phyloP scores from a whole-genome alignment of 78 protist species.

The Dictyostelium purpureum region DNA sequence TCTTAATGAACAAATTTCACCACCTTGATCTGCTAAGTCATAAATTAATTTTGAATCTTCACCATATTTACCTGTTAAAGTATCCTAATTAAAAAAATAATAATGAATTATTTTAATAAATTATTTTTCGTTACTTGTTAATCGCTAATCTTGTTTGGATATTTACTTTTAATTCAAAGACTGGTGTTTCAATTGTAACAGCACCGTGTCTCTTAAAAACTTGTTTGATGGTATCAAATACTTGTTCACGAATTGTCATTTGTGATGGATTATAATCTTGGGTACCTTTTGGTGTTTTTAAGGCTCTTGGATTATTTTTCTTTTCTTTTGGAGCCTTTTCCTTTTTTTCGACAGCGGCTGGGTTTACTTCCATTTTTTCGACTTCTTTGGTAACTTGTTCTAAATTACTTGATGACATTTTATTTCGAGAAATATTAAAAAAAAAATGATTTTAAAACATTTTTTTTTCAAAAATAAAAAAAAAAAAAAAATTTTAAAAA shows the following conservation, averaged over 20 bases:
- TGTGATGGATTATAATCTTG: conserved; percentile 87
- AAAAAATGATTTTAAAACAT: no score
- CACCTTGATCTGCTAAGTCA: conserved; percentile 96
- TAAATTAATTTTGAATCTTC: conserved; percentile 97
- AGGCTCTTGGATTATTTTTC: neutral
- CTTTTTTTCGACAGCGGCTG: neutral
- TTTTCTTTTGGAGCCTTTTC: neutral
- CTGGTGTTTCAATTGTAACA: conserved; percentile 96
- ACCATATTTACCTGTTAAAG: conserved; percentile 96
- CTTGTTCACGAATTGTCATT: conserved; percentile 92
- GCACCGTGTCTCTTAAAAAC: conserved; percentile 97
- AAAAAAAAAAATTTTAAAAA: no score
- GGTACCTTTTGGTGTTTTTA: conserved; percentile 86
- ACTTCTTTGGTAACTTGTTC: neutral
- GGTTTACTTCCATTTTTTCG: conserved; percentile 9
- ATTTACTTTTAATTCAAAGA: conserved; percentile 93
- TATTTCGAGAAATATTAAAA: no score
- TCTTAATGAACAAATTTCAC: conserved; percentile 92
- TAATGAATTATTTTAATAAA: no score
- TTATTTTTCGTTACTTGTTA: no score
- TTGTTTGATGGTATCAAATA: conserved; percentile 59
- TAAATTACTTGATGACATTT: neutral
- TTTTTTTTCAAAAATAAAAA: no score
- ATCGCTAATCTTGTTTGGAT: no score
- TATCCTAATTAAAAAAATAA: conserved; percentile 68